Percentiles rank a stretch among this genome's conserved stretches.
Conservation (phyloP, 306 rosid species). For the Lithocarpus polystachyus region DNA sequence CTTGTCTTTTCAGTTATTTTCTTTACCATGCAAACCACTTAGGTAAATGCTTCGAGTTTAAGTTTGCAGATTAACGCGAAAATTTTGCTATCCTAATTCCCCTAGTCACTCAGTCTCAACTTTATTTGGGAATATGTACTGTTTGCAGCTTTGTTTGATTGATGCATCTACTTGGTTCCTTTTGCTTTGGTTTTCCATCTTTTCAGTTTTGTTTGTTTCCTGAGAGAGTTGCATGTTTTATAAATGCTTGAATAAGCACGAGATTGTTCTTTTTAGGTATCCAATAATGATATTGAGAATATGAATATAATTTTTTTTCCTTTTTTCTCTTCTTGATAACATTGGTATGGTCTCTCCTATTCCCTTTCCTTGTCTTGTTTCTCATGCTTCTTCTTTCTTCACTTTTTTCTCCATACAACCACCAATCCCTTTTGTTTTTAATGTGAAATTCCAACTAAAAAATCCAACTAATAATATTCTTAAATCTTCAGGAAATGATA, state of each 20-base stretch:
- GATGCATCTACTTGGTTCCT: background rate
- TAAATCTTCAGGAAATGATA: slow-evolving; percentile 64
- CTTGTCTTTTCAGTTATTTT: background rate
- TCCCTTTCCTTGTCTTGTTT: background rate
- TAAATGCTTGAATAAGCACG: background rate
- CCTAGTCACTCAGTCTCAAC: background rate
- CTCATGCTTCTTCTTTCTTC: background rate
- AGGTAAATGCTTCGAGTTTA: background rate
- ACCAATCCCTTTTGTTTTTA: background rate
- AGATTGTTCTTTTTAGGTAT: background rate
- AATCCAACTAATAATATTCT: background rate
- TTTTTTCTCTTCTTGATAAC: background rate
- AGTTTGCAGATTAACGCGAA: background rate
- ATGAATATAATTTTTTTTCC: background rate
- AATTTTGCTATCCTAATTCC: background rate
- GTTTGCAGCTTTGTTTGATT: background rate
- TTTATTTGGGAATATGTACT: background rate
- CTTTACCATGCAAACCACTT: background rate
- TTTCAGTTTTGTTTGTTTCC: background rate
- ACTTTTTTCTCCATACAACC: background rate
- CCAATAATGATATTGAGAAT: background rate
- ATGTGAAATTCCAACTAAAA: background rate
- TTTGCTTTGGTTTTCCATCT: background rate
- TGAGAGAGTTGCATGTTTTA: background rate
- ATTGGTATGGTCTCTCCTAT: background rate